Percentiles rank a stretch among this genome's conserved stretches.
Conservation (phyloP, 2,329 filamentous ascomycete genomes). For the Neonectria faginata region DNA sequence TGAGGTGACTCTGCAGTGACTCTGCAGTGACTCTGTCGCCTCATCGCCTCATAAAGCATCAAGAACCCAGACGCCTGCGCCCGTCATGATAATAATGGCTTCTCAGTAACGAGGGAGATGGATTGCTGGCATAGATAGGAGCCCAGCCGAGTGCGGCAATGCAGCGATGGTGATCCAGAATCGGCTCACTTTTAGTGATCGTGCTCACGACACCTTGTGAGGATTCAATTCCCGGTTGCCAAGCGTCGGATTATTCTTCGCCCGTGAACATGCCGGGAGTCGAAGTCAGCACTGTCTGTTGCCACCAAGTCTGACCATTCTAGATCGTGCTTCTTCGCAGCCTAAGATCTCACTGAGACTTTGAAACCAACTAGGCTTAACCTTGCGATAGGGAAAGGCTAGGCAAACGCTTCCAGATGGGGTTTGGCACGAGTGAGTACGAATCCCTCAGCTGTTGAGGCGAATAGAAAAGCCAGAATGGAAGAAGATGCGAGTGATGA, state of each 20-base stretch:
- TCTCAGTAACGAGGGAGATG: not conserved
- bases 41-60: slow-evolving; percentile 1
- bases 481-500: not conserved
- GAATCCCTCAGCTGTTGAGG: not conserved
- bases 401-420: not conserved
- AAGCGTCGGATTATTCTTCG: not conserved
- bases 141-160: not conserved
- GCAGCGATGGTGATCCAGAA: not conserved
- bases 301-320: not conserved
- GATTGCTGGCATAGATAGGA: not conserved
- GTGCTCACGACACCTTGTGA: not conserved
- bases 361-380: not conserved
- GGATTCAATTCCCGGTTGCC: not conserved
- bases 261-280: not conserved
- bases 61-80: not conserved
- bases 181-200: not conserved
- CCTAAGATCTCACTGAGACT: not conserved
- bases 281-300: not conserved
- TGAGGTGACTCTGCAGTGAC: slow-evolving; percentile 4
- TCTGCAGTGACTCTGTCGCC: slow-evolving; percentile 5
- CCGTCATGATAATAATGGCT: not conserved
- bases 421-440: not conserved
- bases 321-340: not conserved
- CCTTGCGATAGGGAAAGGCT: not conserved
- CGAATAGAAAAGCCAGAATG: not conserved